phyloP scores from a whole-genome alignment of 2,329 filamentous ascomycete genomes.

The Talaromyces piceae region DNA sequence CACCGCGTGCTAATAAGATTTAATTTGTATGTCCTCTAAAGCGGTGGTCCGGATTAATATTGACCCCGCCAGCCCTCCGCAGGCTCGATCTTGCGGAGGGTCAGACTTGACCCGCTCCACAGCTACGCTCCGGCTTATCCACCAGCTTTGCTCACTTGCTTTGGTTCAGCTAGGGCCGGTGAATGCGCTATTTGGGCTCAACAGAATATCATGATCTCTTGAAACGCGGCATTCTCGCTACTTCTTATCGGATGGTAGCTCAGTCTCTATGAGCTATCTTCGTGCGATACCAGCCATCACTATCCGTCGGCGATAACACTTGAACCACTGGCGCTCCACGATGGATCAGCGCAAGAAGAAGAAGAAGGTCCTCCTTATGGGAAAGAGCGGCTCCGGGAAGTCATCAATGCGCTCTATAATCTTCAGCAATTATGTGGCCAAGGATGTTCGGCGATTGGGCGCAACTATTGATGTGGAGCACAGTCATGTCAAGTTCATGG shows the following conservation, averaged over 20 bases:
- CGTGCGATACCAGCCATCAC: neutral
- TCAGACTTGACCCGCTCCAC: neutral
- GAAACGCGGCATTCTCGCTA: neutral
- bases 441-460: constrained; percentile 84
- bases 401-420: constrained; percentile 98
- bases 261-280: neutral
- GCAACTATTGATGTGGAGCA: constrained; percentile 98
- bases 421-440: constrained; percentile 97
- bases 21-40: too few relatives aligned
- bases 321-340: constrained; percentile 8
- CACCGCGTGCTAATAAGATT: too few relatives aligned
- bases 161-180: neutral
- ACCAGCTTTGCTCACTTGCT: neutral
- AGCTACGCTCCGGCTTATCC: neutral
- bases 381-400: constrained; percentile 94
- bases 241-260: neutral
- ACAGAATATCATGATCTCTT: neutral
- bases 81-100: too few relatives aligned
- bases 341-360: constrained; percentile 56
- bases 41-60: neutral
- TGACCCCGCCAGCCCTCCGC: constrained; percentile 1
- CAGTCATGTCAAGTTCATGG: constrained; percentile 97
- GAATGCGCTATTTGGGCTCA: neutral
- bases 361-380: constrained; percentile 84
- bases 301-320: neutral